Base-by-base conservation (phyloP, 2,329 filamentous ascomycete genomes). In the Thielaviopsis cerberus region DNA sequence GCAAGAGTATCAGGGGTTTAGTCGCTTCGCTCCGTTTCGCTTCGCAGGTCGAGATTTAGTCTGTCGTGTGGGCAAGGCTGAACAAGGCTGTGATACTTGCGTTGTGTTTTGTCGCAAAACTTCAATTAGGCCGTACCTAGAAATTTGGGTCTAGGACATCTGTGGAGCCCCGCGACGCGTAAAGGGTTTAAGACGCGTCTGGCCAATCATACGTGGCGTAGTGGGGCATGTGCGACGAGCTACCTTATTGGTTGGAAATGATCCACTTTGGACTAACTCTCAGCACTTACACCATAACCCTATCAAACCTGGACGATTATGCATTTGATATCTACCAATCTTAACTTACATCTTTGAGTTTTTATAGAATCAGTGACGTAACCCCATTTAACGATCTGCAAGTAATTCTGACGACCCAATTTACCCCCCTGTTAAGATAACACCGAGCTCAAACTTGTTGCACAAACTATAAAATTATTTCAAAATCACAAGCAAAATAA, bases 131-230 rank as follows among this genome's bases (percentile, higher is more conserved):
- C n/a, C n/a, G n/a, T n/a, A n/a, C n/a, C n/a, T n/a, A n/a, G 27
- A 50, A 48, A 56, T 26, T 25, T 24, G 23, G 23, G 23, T 55
- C 41, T 11, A 55, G 41, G 25, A 56, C 48, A 50, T 27, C 23
- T 45, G 37, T 27, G 27, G 27, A 37, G 41, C 13, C 56, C 48
- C 59, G 53, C 59, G 59, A 58, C 58, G 56, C 59, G 59, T 53
- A 27, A 22, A 48, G n/a, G n/a, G 20, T 56, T 55, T 53, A 61
- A 58, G 45, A 58, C 53, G 59, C 26, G 53, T 61, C 34, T 20
- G 23, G n/a, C 55, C 53, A 61, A 61, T 61, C 8, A 61, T 7
- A 51, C 22, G 5, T 4, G 24, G 24, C n/a, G 17, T 48, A 37
- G 45, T 51, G 55, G 55, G 20, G 15, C 45, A n/a, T 23, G n/a